Percentiles rank a stretch among this genome's conserved stretches.
Evolutionary conservation across 768 basidiomycete species (phyloP).

Genomic region (Pholiota molesta): DNA sequence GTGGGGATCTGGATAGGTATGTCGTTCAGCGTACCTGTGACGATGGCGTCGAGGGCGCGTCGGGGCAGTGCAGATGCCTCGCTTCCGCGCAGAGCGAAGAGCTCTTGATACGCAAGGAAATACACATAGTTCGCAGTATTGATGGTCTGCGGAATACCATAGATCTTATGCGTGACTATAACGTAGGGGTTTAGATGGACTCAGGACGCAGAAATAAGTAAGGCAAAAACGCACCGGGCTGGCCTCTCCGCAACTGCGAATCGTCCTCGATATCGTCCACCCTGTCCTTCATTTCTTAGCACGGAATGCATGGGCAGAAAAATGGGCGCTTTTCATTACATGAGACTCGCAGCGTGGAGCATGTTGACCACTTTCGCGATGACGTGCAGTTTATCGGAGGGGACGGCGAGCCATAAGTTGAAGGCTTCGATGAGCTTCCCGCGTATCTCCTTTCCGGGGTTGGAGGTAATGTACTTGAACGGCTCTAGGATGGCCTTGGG

Average conservation of each 20-base stretch:
- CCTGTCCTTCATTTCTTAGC: constrained; percentile 41
- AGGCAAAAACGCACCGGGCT: constrained; percentile 57
- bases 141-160: constrained; percentile 95
- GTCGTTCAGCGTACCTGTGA: constrained; percentile 58
- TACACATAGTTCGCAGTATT: constrained; percentile 98
- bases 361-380: constrained; percentile 88
- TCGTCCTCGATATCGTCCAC: constrained; percentile 96
- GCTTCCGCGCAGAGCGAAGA: constrained; percentile 57
- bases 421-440: constrained; percentile 88
- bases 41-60: constrained; percentile 64
- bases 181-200: background rate
- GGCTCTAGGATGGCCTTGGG: constrained; percentile 76
- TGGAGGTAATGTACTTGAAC: constrained; percentile 78
- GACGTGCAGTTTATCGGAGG: constrained; percentile 64
- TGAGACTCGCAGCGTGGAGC: constrained; percentile 91
- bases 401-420: constrained; percentile 89
- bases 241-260: constrained; percentile 82
- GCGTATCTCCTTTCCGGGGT: constrained; percentile 93
- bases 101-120: constrained; percentile 89
- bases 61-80: constrained; percentile 27
- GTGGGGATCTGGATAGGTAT: background rate
- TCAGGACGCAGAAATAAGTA: background rate
- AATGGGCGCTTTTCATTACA: constrained; percentile 48
- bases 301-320: background rate
- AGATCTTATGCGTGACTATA: constrained; percentile 91